phyloP scores from a whole-genome alignment of 352 stramenopile genomes.

The Globisporangium emineosum region DNA sequence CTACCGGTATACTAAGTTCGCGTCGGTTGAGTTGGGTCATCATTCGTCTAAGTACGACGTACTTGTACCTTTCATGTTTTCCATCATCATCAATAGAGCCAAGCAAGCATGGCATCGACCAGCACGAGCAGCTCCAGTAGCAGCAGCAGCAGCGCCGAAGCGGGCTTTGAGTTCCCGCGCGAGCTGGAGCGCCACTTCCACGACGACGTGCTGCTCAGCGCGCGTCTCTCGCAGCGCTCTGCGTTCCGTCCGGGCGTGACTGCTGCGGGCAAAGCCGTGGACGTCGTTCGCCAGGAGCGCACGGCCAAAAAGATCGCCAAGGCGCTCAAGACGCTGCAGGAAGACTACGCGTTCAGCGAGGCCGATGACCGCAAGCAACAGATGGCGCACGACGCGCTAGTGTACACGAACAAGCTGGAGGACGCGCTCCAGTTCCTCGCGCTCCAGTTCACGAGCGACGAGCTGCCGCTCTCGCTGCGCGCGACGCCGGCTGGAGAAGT shows the following conservation, averaged over 20 bases:
- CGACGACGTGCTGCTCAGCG: constrained; percentile 27
- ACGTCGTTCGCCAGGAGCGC: constrained; percentile 38
- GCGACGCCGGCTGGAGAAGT: constrained; percentile 20
- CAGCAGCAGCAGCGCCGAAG: constrained; percentile 16
- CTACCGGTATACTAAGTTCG: too few species aligned
- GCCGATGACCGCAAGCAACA: background rate
- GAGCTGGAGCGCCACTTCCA: constrained; percentile 56
- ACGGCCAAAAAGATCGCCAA: constrained; percentile 52
- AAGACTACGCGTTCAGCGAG: constrained; percentile 44
- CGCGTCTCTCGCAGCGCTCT: constrained; percentile 28
- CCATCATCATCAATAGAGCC: background rate
- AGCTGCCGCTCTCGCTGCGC: constrained; percentile 42
- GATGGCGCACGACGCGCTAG: constrained; percentile 38
- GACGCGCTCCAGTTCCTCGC: constrained; percentile 65
- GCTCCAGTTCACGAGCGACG: constrained; percentile 53
- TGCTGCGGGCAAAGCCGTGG: constrained; percentile 21
- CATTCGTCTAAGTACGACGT: too few species aligned
- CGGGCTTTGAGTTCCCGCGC: constrained; percentile 54
- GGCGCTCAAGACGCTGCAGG: constrained; percentile 37
- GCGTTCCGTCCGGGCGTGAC: constrained; percentile 54
- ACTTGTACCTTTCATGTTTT: too few species aligned
- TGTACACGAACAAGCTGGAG: constrained; percentile 62
- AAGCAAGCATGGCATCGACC: constrained; percentile 3
- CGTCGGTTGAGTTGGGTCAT: too few species aligned
- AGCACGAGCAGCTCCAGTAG: background rate